Evolutionary conservation across 495 filamentous ascomycete genomes (phyloP).

Genomic region (Clohesyomyces aquaticus): DNA sequence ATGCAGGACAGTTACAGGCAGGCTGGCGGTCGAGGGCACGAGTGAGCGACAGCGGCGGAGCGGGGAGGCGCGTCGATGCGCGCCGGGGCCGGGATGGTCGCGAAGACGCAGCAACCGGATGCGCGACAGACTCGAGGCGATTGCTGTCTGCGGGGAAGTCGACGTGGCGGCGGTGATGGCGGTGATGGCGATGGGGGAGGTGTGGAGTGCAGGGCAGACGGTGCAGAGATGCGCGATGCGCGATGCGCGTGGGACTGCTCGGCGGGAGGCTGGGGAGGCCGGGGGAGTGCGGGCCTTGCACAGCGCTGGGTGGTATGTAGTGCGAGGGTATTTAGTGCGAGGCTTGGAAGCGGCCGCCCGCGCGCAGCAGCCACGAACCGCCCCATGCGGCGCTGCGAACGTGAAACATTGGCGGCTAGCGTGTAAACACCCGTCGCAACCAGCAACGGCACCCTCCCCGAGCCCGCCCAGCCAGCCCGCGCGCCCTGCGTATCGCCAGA

Average conservation of each 20-base stretch:
- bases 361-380: neutral
- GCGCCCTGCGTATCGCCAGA: neutral
- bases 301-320: too few species aligned
- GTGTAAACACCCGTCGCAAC: slow-evolving; percentile 13
- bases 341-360: neutral
- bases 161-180: slow-evolving; percentile 36
- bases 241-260: neutral
- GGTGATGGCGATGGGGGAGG: slow-evolving; percentile 8
- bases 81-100: slow-evolving; percentile 23
- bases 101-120: slow-evolving; percentile 28
- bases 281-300: too few species aligned
- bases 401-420: slow-evolving; percentile 7
- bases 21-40: slow-evolving; percentile 17
- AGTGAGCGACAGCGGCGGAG: slow-evolving; percentile 20
- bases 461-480: neutral
- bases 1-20: slow-evolving; percentile 26
- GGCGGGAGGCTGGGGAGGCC: slow-evolving; percentile 2
- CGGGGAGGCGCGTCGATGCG: slow-evolving; percentile 34
- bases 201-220: neutral
- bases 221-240: neutral
- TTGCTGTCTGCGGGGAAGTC: neutral
- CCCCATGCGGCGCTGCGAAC: neutral
- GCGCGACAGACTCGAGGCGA: slow-evolving; percentile 14
- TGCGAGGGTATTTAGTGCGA: too few species aligned
- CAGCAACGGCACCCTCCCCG: slow-evolving; percentile 11